Conservation (phyloP, 345 rosid species). For the Gossypium thurberi region DNA sequence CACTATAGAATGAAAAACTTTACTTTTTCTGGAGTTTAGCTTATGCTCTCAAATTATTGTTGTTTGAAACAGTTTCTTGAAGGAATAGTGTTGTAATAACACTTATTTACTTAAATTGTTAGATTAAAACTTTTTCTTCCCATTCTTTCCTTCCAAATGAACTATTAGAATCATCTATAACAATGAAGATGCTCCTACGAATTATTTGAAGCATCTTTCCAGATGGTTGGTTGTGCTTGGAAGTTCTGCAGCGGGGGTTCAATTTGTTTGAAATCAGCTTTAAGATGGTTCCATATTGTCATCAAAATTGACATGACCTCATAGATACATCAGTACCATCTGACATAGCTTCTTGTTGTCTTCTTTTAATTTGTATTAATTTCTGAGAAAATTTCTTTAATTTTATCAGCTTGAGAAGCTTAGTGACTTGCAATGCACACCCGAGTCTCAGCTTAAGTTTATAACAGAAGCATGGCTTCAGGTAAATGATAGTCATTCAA, state of each 20-base stretch:
- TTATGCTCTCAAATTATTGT: background rate
- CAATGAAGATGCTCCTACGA: background rate
- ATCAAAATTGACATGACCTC: background rate
- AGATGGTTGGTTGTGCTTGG: background rate
- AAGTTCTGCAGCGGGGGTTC: background rate
- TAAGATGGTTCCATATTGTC: background rate
- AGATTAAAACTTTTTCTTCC: background rate
- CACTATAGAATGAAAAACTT: background rate
- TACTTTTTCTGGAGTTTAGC: background rate
- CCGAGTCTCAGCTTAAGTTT: constrained; percentile 94
- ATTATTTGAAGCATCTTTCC: background rate
- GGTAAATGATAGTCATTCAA: constrained; percentile 35
- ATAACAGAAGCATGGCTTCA: constrained; percentile 97
- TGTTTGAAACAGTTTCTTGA: background rate
- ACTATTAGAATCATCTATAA: background rate
- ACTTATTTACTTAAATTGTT: background rate
- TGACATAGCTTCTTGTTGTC: background rate
- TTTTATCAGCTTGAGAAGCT: constrained; percentile 77
- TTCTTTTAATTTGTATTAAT: background rate
- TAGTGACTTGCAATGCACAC: constrained; percentile 72
- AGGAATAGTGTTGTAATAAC: background rate
- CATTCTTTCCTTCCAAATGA: background rate
- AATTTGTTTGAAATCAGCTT: constrained; percentile 4
- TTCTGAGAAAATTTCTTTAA: constrained; percentile 7
- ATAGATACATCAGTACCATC: background rate